phyloP scores from a whole-genome alignment of 2,329 filamentous ascomycete genomes.

The Nemania sp. region DNA sequence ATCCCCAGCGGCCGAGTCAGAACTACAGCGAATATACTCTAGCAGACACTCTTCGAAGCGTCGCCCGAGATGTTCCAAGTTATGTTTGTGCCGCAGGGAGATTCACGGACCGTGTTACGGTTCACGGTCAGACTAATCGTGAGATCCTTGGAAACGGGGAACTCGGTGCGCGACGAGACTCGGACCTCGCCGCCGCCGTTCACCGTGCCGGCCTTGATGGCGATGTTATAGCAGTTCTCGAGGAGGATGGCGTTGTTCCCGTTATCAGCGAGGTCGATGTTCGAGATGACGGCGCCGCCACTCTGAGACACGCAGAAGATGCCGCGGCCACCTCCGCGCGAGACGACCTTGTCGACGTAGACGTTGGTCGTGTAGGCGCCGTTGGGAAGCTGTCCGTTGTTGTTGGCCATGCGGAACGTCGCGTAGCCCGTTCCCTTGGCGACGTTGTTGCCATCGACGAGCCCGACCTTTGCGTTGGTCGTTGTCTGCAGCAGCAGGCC shows the following conservation, averaged over 20 bases:
- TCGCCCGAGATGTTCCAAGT: constrained; percentile 55
- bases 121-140: constrained; percentile 55
- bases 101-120: constrained; percentile 55
- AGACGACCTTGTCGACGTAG: constrained; percentile 56
- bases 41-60: constrained; percentile 49
- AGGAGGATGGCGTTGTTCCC: constrained; percentile 61
- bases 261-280: constrained; percentile 55
- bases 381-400: constrained; percentile 54
- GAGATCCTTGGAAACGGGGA: constrained; percentile 57
- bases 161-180: constrained; percentile 56
- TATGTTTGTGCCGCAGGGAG: constrained; percentile 58
- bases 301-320: constrained; percentile 62
- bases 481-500: constrained; percentile 60
- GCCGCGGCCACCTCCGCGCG: constrained; percentile 60
- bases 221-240: constrained; percentile 63
- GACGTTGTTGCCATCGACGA: constrained; percentile 61
- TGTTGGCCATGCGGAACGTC: constrained; percentile 61
- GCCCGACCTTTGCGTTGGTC: constrained; percentile 55
- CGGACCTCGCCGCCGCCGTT: constrained; percentile 61
- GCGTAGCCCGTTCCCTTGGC: constrained; percentile 58
- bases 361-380: constrained; percentile 58
- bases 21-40: background rate
- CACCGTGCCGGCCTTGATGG: constrained; percentile 55
- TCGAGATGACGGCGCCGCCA: constrained; percentile 55
- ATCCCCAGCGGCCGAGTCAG: too few relatives aligned